Evolutionary conservation across 140 eudicot species (phyloP).

Genomic region (Flaveria floridana): DNA sequence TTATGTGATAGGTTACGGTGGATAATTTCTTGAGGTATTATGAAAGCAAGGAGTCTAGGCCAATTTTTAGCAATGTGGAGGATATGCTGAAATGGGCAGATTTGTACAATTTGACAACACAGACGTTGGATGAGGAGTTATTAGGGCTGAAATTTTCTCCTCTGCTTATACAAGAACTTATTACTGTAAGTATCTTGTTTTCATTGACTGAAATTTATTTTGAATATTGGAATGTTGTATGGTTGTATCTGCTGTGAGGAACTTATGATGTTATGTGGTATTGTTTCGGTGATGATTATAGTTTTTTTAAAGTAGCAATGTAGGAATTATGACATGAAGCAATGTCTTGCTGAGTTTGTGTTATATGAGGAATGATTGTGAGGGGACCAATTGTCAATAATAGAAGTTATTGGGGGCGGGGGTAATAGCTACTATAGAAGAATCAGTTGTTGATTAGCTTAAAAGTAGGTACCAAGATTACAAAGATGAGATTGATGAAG

Average conservation of each 20-base stretch:
- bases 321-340: background rate
- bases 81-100: conserved; percentile 93
- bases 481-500: no score
- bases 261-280: conserved; percentile 9
- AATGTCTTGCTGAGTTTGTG: conserved; percentile 2
- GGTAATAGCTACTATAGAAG: background rate
- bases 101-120: conserved; percentile 63
- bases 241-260: background rate
- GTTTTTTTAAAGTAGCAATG: background rate
- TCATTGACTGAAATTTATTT: background rate
- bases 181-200: conserved; percentile 57
- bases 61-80: conserved; percentile 71
- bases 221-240: background rate
- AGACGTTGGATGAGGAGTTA: conserved; percentile 68
- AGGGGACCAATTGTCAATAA: background rate
- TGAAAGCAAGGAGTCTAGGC: conserved; percentile 56
- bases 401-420: background rate
- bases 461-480: no score
- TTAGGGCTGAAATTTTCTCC: conserved; percentile 61
- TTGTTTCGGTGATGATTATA: conserved; percentile 11
- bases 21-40: conserved; percentile 71
- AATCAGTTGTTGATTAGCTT: background rate
- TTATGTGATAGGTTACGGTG: conserved; percentile 47
- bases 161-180: conserved; percentile 74
- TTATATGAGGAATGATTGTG: background rate